Evolutionary conservation across 306 rosid species (phyloP).

Genomic region (Cyamopsis tetragonoloba): DNA sequence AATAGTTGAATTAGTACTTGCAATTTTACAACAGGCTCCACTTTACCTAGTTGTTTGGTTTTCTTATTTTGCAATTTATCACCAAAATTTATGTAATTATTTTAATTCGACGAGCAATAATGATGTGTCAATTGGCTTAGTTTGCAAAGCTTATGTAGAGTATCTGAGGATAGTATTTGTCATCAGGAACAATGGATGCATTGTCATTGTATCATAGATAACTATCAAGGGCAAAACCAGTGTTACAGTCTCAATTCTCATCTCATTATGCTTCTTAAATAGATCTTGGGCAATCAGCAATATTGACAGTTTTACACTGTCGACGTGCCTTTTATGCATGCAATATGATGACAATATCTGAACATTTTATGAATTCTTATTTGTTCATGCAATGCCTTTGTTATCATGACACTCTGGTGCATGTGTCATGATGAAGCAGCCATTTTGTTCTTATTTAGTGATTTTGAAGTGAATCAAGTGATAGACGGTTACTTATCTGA

Average conservation of each 20-base stretch:
- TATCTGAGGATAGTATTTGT: conserved; percentile 4
- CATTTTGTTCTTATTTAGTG: conserved; percentile 18
- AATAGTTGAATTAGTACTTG: background rate
- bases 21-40: background rate
- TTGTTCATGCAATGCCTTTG: conserved; percentile 4
- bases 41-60: background rate
- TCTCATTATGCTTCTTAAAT: background rate
- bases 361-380: background rate
- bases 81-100: background rate
- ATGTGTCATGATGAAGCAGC: background rate
- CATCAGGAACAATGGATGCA: background rate
- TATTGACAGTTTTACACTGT: background rate
- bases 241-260: conserved; percentile 3
- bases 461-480: conserved; percentile 11
- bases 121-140: background rate
- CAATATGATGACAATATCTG: background rate
- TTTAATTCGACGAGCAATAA: background rate
- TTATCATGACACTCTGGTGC: background rate
- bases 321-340: conserved; percentile 3
- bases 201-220: background rate
- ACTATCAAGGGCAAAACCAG: background rate
- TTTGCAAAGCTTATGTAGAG: background rate
- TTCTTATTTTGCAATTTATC: background rate
- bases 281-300: background rate
- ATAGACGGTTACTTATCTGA: conserved; percentile 14